phyloP scores from a whole-genome alignment of 2,329 filamentous ascomycete genomes.

The Akanthomyces muscarius region DNA sequence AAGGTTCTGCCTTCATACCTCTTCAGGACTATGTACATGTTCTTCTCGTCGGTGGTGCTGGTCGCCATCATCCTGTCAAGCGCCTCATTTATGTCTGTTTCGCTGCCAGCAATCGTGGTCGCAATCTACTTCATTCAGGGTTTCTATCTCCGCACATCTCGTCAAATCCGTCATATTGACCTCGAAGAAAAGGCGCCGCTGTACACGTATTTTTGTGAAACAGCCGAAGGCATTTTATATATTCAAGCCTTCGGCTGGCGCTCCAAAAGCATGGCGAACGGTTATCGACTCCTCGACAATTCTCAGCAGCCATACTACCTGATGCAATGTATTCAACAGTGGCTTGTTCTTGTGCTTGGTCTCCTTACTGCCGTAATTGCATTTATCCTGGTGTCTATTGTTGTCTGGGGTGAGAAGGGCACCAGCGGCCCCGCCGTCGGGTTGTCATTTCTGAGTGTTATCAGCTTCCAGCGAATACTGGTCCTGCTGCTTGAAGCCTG shows the following conservation, averaged over 20 bases:
- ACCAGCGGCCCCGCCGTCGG: not conserved
- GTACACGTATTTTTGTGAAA: conserved; percentile 1
- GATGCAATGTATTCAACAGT: conserved; percentile 4
- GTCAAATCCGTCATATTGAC: conserved; percentile 4
- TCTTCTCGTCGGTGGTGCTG: not conserved
- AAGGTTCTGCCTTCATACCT: not conserved
- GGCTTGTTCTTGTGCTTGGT: not conserved
- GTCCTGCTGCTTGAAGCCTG: not conserved
- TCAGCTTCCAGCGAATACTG: not conserved
- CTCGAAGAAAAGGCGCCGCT: conserved; percentile 3
- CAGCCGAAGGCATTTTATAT: not conserved
- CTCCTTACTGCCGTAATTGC: not conserved
- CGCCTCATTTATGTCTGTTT: not conserved
- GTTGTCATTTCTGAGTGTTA: not conserved
- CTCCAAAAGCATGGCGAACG: not conserved
- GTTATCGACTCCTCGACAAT: not conserved
- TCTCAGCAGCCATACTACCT: conserved; percentile 8
- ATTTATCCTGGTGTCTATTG: not conserved
- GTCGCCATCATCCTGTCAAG: not conserved
- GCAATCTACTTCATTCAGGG: not conserved
- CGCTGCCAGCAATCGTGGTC: not conserved
- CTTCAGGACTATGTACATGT: not conserved
- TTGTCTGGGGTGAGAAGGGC: not conserved
- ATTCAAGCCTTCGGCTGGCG: conserved; percentile 8
- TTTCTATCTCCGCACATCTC: conserved; percentile 10